These are phyloP conservation scores for Cicer pinnatifidum DNA, from an alignment of 306 rosid genomes.

Conservation along the genomic window DNA sequence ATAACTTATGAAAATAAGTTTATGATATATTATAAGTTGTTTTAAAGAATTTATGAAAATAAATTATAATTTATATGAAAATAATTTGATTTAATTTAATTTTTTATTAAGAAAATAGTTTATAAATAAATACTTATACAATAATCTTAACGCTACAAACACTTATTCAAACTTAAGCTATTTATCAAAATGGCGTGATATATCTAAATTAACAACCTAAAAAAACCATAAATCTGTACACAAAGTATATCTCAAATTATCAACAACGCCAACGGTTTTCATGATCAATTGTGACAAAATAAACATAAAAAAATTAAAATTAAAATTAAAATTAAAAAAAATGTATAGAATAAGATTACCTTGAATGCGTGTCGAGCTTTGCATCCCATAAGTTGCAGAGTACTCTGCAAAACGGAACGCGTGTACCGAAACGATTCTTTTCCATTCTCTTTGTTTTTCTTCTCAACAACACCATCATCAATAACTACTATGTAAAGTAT, in stretches of 20 bases:
- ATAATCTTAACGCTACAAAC: too few relatives aligned
- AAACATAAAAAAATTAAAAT: not conserved
- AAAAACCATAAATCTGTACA: slow-evolving; percentile 9
- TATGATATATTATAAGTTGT: too few relatives aligned
- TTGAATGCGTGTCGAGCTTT: slow-evolving; percentile 93
- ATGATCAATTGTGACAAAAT: not conserved
- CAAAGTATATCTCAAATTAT: not conserved
- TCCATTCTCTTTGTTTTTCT: slow-evolving; percentile 45
- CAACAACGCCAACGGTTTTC: not conserved
- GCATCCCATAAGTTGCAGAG: slow-evolving; percentile 93
- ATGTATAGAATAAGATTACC: slow-evolving; percentile 45
- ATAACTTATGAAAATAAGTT: too few relatives aligned
- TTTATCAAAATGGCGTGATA: too few relatives aligned
- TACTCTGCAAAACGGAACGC: slow-evolving; percentile 79
- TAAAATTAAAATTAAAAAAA: not conserved
- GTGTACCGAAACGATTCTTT: slow-evolving; percentile 77
- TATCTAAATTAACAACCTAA: slow-evolving; percentile 42
- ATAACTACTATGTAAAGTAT: slow-evolving; percentile 71
- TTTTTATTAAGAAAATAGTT: too few relatives aligned
- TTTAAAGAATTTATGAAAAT: too few relatives aligned
- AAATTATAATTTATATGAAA: too few relatives aligned
- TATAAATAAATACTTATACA: too few relatives aligned
- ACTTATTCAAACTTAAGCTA: too few relatives aligned
- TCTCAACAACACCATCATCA: slow-evolving; percentile 62
- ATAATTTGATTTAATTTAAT: too few relatives aligned